Conservation (phyloP, 805 yeast species). For the Starmerella cellae region DNA sequence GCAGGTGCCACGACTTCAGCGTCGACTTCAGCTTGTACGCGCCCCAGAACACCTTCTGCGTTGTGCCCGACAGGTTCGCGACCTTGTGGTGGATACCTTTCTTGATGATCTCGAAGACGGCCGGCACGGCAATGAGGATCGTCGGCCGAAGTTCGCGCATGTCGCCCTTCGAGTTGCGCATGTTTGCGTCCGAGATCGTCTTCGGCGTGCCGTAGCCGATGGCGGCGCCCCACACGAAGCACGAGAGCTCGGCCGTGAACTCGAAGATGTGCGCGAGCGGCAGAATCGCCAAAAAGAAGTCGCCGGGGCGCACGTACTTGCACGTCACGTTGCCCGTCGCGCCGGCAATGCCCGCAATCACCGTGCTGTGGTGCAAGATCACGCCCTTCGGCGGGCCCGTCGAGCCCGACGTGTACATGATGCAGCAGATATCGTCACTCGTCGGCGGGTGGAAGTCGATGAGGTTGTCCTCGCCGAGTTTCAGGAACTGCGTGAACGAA, state of each 20-base stretch:
- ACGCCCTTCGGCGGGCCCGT: constrained; percentile 83
- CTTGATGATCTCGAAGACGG: constrained; percentile 92
- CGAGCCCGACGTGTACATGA: constrained; percentile 81
- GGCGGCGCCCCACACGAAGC: constrained; percentile 79
- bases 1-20: constrained; percentile 52
- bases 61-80: constrained; percentile 45
- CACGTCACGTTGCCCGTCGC: constrained; percentile 49
- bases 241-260: constrained; percentile 66
- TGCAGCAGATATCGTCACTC: constrained; percentile 52
- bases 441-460: constrained; percentile 33
- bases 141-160: constrained; percentile 79
- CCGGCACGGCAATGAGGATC: constrained; percentile 95
- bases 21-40: constrained; percentile 64
- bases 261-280: constrained; percentile 97
- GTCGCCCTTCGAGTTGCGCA: constrained; percentile 79
- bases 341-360: constrained; percentile 82
- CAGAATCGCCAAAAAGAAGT: constrained; percentile 72
- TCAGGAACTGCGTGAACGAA: constrained; percentile 51
- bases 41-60: constrained; percentile 79
- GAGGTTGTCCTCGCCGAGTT: constrained; percentile 46
- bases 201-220: constrained; percentile 87
- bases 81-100: constrained; percentile 81
- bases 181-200: constrained; percentile 71
- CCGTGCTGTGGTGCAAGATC: constrained; percentile 48
- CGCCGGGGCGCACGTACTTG: constrained; percentile 38